Base-by-base conservation (phyloP, 768 basidiomycete species). In the Kwoniella botswanensis region DNA sequence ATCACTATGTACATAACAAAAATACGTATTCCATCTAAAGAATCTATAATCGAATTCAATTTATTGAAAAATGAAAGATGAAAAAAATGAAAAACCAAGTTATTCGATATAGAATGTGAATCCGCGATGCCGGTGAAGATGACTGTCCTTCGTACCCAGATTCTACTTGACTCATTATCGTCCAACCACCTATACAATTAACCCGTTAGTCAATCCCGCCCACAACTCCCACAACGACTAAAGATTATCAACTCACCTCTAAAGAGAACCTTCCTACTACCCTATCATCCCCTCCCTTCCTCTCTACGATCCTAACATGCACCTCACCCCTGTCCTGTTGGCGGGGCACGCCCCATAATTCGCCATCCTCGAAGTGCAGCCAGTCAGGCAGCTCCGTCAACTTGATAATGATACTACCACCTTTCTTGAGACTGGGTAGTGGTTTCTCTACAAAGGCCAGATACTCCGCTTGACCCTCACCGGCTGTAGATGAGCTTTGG, bases 301-400 rank as follows among this genome's bases (percentile, higher is more conserved):
- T 73, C 70, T 79, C 78, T 4, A 79, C 68, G 24, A 79, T 70
- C 42, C 76, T 65, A 12, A 79, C 44, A 44, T 79, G 71, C 63
- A 74, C 71, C 13, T 71, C 68, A 1, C 77, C 80, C 52, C 73
- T 65, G 52, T 77, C 74, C 46, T 66, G 71, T 41, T 75, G 70
- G 12, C 67, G 65, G 3, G 82, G 77, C n/a, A 80, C 75, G n/a
- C 82, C 82, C 77, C 80, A 82, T 52, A 82, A 68, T 58, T 82
- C 80, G 62, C 76, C 73, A 67, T 74, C 79, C 29, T 82, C 80
- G 65, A 80, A 82, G 50, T 78, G 73, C 50, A 82, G 56, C 80
- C 80, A 82, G 15, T 63, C 71, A 13, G 80, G 82, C 61, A 82
- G 67, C 6, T 43, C 46, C 55, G 44, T 65, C 18, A 73, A 58